A percentile compares a stretch with the other conserved stretches of the same genome.
Conservation (phyloP, 1,139 yeast species). For the Geotrichum fermentans region DNA sequence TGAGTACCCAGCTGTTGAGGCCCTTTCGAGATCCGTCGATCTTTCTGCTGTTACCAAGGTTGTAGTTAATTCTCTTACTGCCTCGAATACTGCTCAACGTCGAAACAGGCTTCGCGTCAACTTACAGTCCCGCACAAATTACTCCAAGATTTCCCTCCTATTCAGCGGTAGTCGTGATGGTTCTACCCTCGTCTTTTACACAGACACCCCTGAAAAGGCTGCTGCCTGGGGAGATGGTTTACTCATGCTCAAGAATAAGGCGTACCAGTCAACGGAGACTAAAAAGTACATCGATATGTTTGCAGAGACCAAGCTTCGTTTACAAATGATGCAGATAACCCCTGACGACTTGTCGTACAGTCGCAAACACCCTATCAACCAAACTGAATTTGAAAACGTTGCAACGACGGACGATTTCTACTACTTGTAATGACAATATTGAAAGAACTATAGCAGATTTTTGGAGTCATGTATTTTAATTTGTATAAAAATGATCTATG, state of each 20-base stretch:
- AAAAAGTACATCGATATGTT: conserved; percentile 53
- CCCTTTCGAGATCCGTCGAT: conserved; percentile 29
- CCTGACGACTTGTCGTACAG: conserved; percentile 35
- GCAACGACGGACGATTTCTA: conserved; percentile 30
- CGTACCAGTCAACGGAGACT: conserved; percentile 53
- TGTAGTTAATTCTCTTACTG: conserved; percentile 27
- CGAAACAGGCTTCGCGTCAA: conserved; percentile 29
- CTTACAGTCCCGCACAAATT: conserved; percentile 30
- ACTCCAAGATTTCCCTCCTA: conserved; percentile 29
- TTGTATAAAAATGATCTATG: neutral
- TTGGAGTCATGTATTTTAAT: neutral
- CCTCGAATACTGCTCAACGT: conserved; percentile 21
- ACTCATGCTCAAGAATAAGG: conserved; percentile 49
- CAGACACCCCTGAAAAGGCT: conserved; percentile 67
- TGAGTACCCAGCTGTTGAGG: conserved; percentile 55
- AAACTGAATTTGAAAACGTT: conserved; percentile 19
- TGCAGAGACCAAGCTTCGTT: conserved; percentile 55
- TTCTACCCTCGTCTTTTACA: conserved; percentile 50
- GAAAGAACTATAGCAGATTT: neutral
- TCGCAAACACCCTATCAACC: conserved; percentile 20
- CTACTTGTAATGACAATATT: conserved; percentile 25
- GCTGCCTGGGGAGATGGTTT: conserved; percentile 80
- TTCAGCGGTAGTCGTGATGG: conserved; percentile 29
- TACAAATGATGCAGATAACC: conserved; percentile 59
- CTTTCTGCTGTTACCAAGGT: conserved; percentile 28